A percentile compares a stretch with the other conserved stretches of the same genome.
These are phyloP conservation scores for Pyrus hybrid DNA, from an alignment of 331 rosid genomes.

Conservation along the genomic window DNA sequence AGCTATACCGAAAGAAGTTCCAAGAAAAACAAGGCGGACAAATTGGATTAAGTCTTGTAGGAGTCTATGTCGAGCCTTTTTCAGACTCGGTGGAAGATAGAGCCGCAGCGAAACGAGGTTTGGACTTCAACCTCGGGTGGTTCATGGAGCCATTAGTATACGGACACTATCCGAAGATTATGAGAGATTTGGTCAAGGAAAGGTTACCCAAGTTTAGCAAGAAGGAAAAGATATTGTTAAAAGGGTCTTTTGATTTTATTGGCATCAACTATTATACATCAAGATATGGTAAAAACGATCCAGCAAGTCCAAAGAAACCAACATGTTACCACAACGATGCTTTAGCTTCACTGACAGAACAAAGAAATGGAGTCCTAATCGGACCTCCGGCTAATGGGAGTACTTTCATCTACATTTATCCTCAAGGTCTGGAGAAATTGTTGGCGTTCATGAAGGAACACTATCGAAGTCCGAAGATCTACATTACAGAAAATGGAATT, in stretches of 20 bases:
- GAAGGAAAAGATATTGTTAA: constrained; percentile 5
- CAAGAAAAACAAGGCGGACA: constrained; percentile 3
- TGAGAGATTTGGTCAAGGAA: constrained; percentile 3
- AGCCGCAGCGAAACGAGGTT: constrained; percentile 4
- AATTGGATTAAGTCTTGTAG: background rate
- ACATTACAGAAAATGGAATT: constrained; percentile 9
- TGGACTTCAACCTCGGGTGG: constrained; percentile 19
- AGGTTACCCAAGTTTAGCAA: constrained; percentile 7
- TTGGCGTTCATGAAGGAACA: constrained; percentile 2
- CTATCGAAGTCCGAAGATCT: background rate
- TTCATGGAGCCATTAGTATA: constrained; percentile 8
- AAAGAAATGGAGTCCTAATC: background rate
- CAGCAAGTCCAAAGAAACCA: constrained; percentile 5
- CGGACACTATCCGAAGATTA: constrained; percentile 17
- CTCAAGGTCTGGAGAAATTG: background rate
- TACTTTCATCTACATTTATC: background rate
- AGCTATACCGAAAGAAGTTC: background rate
- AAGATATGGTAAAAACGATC: background rate
- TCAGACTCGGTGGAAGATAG: background rate
- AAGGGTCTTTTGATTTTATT: constrained; percentile 15
- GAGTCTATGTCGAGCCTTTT: constrained; percentile 3
- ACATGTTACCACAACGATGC: constrained; percentile 7
- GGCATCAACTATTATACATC: constrained; percentile 20
- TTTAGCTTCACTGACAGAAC: background rate
- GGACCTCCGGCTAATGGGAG: constrained; percentile 7